phyloP scores from a whole-genome alignment of 306 rosid genomes.

The Citrullus mucosospermus region DNA sequence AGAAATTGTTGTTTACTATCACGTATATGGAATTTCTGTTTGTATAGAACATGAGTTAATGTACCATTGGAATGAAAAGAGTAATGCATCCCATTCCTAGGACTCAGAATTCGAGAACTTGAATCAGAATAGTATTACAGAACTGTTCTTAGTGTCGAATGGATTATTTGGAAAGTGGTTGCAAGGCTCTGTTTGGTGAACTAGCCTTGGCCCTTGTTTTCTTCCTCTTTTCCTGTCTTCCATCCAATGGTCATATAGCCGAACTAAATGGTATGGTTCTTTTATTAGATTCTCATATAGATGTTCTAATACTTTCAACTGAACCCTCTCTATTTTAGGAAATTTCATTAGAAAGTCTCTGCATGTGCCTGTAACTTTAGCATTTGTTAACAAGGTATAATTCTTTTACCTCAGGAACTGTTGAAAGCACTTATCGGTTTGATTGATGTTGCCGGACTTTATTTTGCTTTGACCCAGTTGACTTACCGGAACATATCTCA shows the following conservation, averaged over 20 bases:
- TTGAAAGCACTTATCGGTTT: slow-evolving; percentile 96
- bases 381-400: neutral
- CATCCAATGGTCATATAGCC: neutral
- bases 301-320: neutral
- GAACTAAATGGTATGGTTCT: neutral
- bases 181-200: neutral
- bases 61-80: neutral
- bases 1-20: neutral
- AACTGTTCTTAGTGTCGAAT: neutral
- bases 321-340: neutral
- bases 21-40: neutral
- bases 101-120: neutral
- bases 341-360: neutral
- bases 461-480: slow-evolving; percentile 95
- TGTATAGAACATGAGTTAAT: neutral
- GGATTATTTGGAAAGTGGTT: neutral
- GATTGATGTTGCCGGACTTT: slow-evolving; percentile 93
- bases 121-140: neutral
- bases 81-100: neutral
- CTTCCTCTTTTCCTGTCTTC: neutral
- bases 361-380: neutral
- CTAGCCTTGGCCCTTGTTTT: neutral
- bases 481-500: slow-evolving; percentile 96
- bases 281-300: neutral
- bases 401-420: slow-evolving; percentile 47